These are phyloP conservation scores for Mayamaea pseudoterrestris DNA, from an alignment of 108 stramenopile species.

Conservation along the genomic window DNA sequence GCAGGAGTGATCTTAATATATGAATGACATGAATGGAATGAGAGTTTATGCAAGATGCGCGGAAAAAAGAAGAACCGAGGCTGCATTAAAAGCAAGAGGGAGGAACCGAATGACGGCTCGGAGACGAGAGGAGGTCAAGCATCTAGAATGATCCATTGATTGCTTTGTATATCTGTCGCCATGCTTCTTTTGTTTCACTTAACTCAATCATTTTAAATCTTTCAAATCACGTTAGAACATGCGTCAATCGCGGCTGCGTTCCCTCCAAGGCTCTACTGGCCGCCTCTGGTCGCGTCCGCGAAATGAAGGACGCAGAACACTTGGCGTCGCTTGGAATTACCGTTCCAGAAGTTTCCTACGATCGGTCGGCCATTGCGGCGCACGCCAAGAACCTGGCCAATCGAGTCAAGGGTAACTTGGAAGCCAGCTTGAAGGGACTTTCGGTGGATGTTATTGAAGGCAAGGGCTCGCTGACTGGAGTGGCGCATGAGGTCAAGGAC, in stretches of 20 bases:
- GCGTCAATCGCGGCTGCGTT: constrained; percentile 98
- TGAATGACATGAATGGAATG: no score
- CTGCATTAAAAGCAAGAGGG: no score
- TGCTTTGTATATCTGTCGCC: no score
- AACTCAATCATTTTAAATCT: no score
- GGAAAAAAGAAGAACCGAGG: no score
- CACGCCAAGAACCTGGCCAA: constrained; percentile 94
- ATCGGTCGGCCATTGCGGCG: constrained; percentile 82
- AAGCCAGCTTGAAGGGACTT: constrained; percentile 71
- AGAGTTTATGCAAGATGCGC: no score
- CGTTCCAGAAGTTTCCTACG: constrained; percentile 69
- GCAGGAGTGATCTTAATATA: no score
- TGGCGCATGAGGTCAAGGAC: constrained; percentile 79
- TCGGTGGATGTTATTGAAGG: constrained; percentile 86
- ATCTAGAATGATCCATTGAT: no score
- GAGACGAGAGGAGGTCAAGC: no score
- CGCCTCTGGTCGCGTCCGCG: constrained; percentile 89
- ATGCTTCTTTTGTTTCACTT: no score
- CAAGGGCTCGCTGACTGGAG: constrained; percentile 67
- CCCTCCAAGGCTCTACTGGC: constrained; percentile 96
- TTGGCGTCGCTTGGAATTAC: constrained; percentile 78
- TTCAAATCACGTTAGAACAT: no score
- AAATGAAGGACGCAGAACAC: constrained; percentile 77
- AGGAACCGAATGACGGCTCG: no score
- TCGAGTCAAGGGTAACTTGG: constrained; percentile 87